Base-by-base conservation (phyloP, 1,139 yeast genomes). In the Wickerhamomyces sp. region DNA sequence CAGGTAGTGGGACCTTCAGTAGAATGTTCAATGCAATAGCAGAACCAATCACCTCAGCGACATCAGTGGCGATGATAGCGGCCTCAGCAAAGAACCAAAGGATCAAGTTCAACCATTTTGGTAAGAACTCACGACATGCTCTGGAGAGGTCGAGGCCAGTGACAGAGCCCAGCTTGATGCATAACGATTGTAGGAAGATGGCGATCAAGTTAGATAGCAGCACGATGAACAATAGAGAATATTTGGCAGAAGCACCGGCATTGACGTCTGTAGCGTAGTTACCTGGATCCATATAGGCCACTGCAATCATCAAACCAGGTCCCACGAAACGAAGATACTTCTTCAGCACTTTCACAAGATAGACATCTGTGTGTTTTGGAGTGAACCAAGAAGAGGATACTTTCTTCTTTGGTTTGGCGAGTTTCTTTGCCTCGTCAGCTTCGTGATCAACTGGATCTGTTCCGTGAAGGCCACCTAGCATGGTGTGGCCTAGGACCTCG, bases 41-140 rank as follows among this genome's bases (percentile, higher is more conserved):
- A n/a, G 87, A 75, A 49, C 94, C 95, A 37, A 85, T 82, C 23
- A 85, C 94, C 52, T 85, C 95, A 4, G 94, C 93, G 9, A 85
- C 70, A 64, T 85, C 94, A 0, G 94, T 85, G 1, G 94, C 87
- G 34, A 85, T 74, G 40, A 85, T 84, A 22, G 94, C 93, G 50
- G 72, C 67, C 55, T 85, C 94, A 1, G 94, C 89, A 40, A 82
- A 65, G 28, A 81, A 44, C 72, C 86, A 85, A 5, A 85, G 45
- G 1, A 59, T 43, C 40, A 62, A 54, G 46, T 81, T 78, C 41
- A 81, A 49, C 77, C 81, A 75, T 20, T 55, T 54, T 3, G 91
- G 91, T 21, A 82, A 58, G 53, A 73, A 66, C 44, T 68, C 70
- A 33, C 84, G 66, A 50, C 87, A 79, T 37, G 81, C 77, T 39